Evolutionary conservation across 495 filamentous ascomycete genomes (phyloP).

Genomic region (Podospora pseudocomata): DNA sequence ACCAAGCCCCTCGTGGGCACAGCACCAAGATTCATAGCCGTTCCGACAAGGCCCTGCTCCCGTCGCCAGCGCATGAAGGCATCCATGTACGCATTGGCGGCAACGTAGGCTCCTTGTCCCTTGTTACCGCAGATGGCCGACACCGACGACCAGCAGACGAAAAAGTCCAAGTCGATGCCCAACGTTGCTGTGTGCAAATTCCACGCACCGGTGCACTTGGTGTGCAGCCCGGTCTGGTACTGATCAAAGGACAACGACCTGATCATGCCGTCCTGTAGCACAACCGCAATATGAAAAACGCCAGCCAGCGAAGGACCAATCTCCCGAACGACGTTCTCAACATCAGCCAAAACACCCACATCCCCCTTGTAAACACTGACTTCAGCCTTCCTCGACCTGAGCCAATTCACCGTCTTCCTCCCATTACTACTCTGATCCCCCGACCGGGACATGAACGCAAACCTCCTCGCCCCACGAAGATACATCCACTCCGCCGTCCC

Average conservation of each 20-base stretch:
- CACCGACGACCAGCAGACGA: constrained; percentile 51
- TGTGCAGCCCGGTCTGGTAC: not conserved
- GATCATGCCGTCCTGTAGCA: constrained; percentile 13
- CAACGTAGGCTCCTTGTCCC: constrained; percentile 53
- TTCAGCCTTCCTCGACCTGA: not conserved
- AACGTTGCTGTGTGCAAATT: constrained; percentile 44
- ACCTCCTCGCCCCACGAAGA: not conserved
- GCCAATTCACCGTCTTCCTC: not conserved
- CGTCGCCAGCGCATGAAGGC: no score
- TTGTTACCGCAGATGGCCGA: constrained; percentile 46
- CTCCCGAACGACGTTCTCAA: constrained; percentile 2
- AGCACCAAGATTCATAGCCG: no score
- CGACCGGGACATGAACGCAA: constrained; percentile 6
- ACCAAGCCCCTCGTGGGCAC: no score
- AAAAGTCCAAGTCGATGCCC: constrained; percentile 48
- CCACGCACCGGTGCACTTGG: constrained; percentile 42
- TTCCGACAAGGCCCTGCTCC: no score
- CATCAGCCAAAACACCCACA: constrained; percentile 4
- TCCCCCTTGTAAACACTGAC: no score
- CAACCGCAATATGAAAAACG: constrained; percentile 3
- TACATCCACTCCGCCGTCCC: constrained; percentile 35
- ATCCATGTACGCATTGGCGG: constrained; percentile 52
- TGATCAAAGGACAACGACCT: not conserved
- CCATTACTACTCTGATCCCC: not conserved
- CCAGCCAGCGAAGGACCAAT: not conserved